phyloP scores from a whole-genome alignment of 306 rosid species.

The Potentilla sterilis region DNA sequence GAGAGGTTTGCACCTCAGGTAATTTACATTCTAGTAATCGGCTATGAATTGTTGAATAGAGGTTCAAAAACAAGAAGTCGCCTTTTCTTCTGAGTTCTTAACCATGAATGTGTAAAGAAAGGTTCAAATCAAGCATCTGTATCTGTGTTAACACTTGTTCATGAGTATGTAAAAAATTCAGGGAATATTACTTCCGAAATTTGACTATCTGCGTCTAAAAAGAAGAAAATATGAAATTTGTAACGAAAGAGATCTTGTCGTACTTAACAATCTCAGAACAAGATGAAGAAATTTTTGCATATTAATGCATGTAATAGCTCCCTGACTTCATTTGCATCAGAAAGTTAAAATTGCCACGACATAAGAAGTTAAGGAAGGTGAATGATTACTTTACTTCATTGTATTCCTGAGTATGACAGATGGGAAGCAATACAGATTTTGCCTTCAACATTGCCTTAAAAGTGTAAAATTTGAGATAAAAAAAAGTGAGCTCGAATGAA shows the following conservation, averaged over 20 bases:
- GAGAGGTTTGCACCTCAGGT: conserved; percentile 13
- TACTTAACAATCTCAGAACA: background rate
- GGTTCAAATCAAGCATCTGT: background rate
- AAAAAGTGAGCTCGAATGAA: background rate
- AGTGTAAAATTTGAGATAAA: background rate
- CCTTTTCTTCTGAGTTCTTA: background rate
- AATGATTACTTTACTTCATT: conserved; percentile 7
- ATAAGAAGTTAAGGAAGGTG: background rate
- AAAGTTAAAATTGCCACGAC: background rate
- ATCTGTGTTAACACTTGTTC: background rate
- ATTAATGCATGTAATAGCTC: background rate
- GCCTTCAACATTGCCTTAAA: conserved; percentile 10
- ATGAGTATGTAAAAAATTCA: background rate
- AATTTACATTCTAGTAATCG: background rate
- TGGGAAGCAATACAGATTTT: background rate
- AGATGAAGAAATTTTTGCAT: background rate
- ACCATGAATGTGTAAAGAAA: conserved; percentile 15
- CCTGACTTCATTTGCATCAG: background rate
- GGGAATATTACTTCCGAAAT: background rate
- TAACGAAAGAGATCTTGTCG: background rate
- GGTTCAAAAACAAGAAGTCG: background rate
- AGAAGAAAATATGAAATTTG: background rate
- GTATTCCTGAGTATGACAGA: background rate
- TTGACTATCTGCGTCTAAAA: background rate
- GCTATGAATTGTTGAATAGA: conserved; percentile 10